Base-by-base conservation (phyloP, 1,139 yeast species). In the Yamadazyma siamensis region DNA sequence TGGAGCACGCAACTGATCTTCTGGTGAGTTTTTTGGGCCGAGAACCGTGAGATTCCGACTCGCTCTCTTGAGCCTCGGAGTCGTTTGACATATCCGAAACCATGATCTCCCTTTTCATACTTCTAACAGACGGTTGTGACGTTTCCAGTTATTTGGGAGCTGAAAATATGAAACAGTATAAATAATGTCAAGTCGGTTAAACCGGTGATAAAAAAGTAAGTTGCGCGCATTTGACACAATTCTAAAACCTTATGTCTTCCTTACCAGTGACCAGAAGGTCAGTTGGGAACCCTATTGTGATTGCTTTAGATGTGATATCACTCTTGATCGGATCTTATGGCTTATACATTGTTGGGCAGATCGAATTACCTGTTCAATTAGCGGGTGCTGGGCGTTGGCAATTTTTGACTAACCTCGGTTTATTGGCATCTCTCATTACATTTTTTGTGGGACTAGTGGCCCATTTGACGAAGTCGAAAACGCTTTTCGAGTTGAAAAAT, bases 1-100 rank as follows among this genome's bases (percentile, higher is more conserved):
- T 72, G 34, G 79, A 80, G 54, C 96, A 87, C 1, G 95, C 95
- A 23, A 60, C 67, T 6, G 65, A 44, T 33, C 69, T 45, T 38
- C 68, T 44, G 3, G 41, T 33, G 10, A 31, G 33, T 26, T 36
- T 41, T 26, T 31, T 36, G 13, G 19, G 14, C 11, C 17, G 14
- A 13, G 26, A n/a, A n/a, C n/a, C n/a, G n/a, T n/a, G n/a, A n/a
- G n/a, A n/a, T n/a, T n/a, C n/a, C n/a, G n/a, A n/a, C n/a, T n/a
- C n/a, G n/a, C n/a, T n/a, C n/a, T n/a, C n/a, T n/a, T n/a, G n/a
- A n/a, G n/a, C n/a, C n/a, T n/a, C n/a, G n/a, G n/a, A n/a, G n/a
- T n/a, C n/a, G n/a, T n/a, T n/a, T n/a, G n/a, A n/a, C n/a, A n/a
- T n/a, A n/a, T n/a, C n/a, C n/a, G n/a, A n/a, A n/a, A n/a, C n/a